phyloP scores from a whole-genome alignment of 192 early-diverging fungal species.

The Kappamyces sp. region DNA sequence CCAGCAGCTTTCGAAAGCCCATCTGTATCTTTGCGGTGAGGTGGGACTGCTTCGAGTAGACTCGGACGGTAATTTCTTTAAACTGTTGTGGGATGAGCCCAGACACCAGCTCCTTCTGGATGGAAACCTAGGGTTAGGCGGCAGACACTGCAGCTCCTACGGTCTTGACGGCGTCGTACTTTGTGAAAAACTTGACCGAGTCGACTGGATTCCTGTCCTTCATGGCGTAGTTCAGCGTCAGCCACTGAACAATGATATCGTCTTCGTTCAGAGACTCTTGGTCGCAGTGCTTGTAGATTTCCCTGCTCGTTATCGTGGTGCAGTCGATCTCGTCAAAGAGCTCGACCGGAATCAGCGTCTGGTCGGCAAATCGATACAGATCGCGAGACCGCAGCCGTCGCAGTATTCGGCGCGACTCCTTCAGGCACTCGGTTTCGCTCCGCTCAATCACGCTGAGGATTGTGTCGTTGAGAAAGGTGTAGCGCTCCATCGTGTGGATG shows the following conservation, averaged over 20 bases:
- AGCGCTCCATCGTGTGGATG: conserved; percentile 60
- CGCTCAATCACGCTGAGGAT: conserved; percentile 59
- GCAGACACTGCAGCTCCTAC: background rate
- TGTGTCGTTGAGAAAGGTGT: conserved; percentile 74
- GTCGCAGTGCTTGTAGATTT: conserved; percentile 38
- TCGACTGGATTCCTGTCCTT: conserved; percentile 83
- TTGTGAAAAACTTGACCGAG: conserved; percentile 71
- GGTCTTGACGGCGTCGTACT: conserved; percentile 41
- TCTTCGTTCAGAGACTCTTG: conserved; percentile 56
- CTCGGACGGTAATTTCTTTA: conserved; percentile 62
- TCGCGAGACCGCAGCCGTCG: conserved; percentile 71
- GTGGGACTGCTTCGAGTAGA: conserved; percentile 53
- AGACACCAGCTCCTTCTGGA: conserved; percentile 67
- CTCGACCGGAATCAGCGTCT: conserved; percentile 18
- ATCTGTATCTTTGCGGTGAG: conserved; percentile 28
- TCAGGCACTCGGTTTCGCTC: conserved; percentile 37
- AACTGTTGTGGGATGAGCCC: conserved; percentile 61
- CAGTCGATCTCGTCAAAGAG: background rate
- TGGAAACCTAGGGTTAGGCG: conserved; percentile 18
- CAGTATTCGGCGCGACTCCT: conserved; percentile 62
- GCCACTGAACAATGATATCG: conserved; percentile 71
- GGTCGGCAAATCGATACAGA: conserved; percentile 65
- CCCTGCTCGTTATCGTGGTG: conserved; percentile 33
- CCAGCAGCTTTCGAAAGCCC: conserved; percentile 24
- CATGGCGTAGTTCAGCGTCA: conserved; percentile 80